phyloP scores from a whole-genome alignment of 1,284 basidiomycete species.

The Leccinum solheimii region DNA sequence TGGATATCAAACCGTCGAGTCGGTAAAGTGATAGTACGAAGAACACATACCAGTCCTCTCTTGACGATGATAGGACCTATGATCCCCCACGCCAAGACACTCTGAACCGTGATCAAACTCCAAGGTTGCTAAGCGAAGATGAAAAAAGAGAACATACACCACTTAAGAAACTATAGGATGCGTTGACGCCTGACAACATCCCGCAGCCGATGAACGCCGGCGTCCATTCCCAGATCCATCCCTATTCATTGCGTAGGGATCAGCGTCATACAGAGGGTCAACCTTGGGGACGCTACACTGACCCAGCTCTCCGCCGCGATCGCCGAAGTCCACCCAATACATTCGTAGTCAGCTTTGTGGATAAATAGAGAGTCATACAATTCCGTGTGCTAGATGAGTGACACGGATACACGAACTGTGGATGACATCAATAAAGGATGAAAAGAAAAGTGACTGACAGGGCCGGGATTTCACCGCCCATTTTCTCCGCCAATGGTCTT shows the following conservation, averaged over 20 bases:
- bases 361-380: no score
- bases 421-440: no score
- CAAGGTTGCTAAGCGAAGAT: neutral
- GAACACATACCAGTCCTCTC: slow-evolving; percentile 36
- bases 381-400: no score
- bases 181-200: slow-evolving; percentile 66
- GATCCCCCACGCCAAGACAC: slow-evolving; percentile 68
- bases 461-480: no score
- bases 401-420: no score
- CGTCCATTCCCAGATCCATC: slow-evolving; percentile 33
- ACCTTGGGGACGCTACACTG: neutral
- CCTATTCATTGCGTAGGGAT: slow-evolving; percentile 37
- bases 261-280: neutral
- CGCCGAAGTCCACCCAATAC: slow-evolving; percentile 58
- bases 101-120: slow-evolving; percentile 37
- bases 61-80: slow-evolving; percentile 60
- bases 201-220: slow-evolving; percentile 71
- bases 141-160: slow-evolving; percentile 33
- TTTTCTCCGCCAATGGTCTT: no score
- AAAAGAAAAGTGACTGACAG: no score
- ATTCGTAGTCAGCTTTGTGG: no score
- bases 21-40: neutral
- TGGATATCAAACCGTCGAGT: neutral
- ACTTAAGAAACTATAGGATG: slow-evolving; percentile 58
- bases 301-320: slow-evolving; percentile 51